phyloP scores from a whole-genome alignment of 805 yeast genomes.

The Kuraishia borneana region DNA sequence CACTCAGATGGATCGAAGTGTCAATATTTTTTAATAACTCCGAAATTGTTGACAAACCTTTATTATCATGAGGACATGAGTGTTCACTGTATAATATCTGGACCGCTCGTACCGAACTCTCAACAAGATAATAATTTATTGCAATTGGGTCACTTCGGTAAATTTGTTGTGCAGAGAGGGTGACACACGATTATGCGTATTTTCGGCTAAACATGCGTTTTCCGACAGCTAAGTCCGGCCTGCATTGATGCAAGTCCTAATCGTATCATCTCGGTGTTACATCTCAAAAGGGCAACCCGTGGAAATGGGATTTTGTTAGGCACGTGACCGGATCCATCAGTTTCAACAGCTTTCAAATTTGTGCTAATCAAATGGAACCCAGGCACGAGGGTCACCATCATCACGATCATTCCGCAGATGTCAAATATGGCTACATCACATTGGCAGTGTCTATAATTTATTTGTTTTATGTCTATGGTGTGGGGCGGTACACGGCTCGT shows the following conservation, averaged over 20 bases:
- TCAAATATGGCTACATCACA: conserved; percentile 48
- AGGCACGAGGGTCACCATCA: conserved; percentile 45
- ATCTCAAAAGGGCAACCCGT: no score
- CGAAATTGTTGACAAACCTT: conserved; percentile 72
- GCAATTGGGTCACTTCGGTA: not conserved
- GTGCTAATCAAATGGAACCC: no score
- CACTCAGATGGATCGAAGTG: conserved; percentile 6
- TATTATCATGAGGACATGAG: conserved; percentile 73
- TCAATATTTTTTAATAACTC: conserved; percentile 89
- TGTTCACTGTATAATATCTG: conserved; percentile 74
- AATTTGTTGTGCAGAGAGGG: no score
- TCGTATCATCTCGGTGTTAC: no score
- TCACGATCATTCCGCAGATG: conserved; percentile 23
- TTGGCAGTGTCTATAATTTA: conserved; percentile 30
- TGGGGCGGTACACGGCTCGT: conserved; percentile 27
- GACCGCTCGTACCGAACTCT: conserved; percentile 17
- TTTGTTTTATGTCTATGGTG: conserved; percentile 19
- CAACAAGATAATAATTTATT: conserved; percentile 11
- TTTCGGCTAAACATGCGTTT: no score
- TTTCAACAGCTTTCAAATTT: no score
- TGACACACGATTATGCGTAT: no score
- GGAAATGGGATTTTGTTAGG: no score
- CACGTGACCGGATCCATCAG: no score
- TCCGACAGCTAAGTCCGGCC: no score
- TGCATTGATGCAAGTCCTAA: no score